phyloP scores from a whole-genome alignment of 176 grass and related monocot genomes.

The Cocos nucifera region DNA sequence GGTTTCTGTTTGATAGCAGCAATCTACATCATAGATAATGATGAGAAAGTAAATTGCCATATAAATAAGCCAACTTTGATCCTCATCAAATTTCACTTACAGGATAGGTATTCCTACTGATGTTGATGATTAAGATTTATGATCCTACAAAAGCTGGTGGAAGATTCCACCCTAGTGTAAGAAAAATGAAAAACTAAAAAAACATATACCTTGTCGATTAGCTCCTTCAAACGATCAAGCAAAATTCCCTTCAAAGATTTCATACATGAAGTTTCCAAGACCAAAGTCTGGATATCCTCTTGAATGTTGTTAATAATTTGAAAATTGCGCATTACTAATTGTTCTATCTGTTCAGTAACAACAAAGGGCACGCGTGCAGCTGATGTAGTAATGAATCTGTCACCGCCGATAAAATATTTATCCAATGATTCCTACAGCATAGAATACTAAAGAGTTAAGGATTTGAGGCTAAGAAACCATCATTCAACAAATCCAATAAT shows the following conservation, averaged over 20 bases:
- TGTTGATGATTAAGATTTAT: too few species aligned
- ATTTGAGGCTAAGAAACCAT: background rate
- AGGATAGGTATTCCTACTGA: too few species aligned
- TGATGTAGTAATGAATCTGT: conserved; percentile 19
- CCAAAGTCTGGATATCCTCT: conserved; percentile 31
- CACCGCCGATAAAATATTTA: conserved; percentile 46
- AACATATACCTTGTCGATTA: conserved; percentile 52
- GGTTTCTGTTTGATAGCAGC: too few species aligned
- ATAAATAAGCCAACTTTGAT: too few species aligned
- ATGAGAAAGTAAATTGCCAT: too few species aligned
- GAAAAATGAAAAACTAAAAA: background rate
- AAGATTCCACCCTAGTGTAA: background rate
- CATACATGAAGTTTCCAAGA: conserved; percentile 29
- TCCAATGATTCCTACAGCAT: conserved; percentile 65
- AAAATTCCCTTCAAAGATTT: conserved; percentile 53
- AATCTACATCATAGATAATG: too few species aligned
- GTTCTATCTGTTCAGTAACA: conserved; percentile 53
- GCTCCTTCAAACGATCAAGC: conserved; percentile 48
- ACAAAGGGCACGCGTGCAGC: conserved; percentile 39
- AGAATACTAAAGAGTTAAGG: conserved; percentile 1
- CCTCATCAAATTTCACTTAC: too few species aligned
- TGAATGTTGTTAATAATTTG: conserved; percentile 42
- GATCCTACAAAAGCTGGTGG: too few species aligned
- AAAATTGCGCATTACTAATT: conserved; percentile 46
- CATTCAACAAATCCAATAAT: conserved; percentile 6